Conservation (phyloP, 805 yeast genomes). For the Metschnikowia arizonensis region DNA sequence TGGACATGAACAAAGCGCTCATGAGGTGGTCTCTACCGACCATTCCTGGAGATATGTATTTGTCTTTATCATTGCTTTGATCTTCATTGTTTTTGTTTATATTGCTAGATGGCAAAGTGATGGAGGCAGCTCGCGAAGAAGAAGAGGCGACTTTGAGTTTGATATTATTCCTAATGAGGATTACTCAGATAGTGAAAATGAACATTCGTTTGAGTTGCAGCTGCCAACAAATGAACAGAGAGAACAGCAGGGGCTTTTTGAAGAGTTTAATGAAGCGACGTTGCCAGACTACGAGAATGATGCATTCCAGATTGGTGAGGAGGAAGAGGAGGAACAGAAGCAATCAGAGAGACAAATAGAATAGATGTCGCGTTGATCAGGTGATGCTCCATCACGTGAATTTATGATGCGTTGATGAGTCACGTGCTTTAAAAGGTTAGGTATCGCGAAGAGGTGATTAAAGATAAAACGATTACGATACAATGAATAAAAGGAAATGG, state of each 20-base stretch:
- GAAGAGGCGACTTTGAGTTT: slow-evolving; percentile 71
- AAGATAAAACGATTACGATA: too few species aligned
- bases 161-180: slow-evolving; percentile 72
- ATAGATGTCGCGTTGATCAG: too few species aligned
- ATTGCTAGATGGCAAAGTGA: slow-evolving; percentile 42
- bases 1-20: slow-evolving; percentile 22
- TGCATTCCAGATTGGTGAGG: slow-evolving; percentile 40
- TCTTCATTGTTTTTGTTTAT: slow-evolving; percentile 48
- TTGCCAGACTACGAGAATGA: slow-evolving; percentile 38
- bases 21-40: slow-evolving; percentile 32
- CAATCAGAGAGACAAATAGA: not conserved
- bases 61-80: slow-evolving; percentile 49
- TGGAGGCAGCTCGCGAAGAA: slow-evolving; percentile 40
- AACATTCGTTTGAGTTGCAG: slow-evolving; percentile 31
- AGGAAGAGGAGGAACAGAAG: slow-evolving; percentile 22
- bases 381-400: too few species aligned
- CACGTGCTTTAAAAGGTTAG: too few species aligned
- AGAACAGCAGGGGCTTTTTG: slow-evolving; percentile 40
- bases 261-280: slow-evolving; percentile 36
- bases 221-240: slow-evolving; percentile 26
- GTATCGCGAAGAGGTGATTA: too few species aligned
- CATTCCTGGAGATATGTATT: slow-evolving; percentile 62
- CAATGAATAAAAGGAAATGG: too few species aligned
- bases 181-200: slow-evolving; percentile 39
- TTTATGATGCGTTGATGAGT: too few species aligned